Evolutionary conservation across 1,139 yeast genomes (phyloP), one percentile per base, ranked within the genome.

Genomic region (Hanseniaspora sp.): DNA sequence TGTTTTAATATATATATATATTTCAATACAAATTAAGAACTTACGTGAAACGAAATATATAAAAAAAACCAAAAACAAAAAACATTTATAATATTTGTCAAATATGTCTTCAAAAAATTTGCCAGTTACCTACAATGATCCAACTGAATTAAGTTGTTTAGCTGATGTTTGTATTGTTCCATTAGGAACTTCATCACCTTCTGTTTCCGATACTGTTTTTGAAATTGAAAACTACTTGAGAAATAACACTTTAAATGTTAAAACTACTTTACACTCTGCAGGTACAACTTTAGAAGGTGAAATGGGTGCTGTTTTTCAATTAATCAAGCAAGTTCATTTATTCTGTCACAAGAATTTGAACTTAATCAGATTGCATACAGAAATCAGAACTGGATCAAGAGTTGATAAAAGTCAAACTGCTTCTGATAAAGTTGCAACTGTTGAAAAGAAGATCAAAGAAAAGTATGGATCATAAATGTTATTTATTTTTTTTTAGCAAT

Each of bases 271-370:
- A 59, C 95, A 87, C 68, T 82, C 92, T 59, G 95, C 95, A 1
- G 95, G 95, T 6, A 86, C 95, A 9, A 86, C 95, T 5, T 83
- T 86, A 62, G 77, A 84, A 62, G 96, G 96, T 0, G 88, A 88
- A n/a, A 87, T 95, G 95, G 79, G 80, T 63, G 86, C 83, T 55
- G 95, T 87, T 1, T 83, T 82, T 79, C 78, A 74, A 34, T 70
- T 85, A 55, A 83, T 87, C 61, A 95, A 95, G n/a, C 76, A 78
- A 60, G 71, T 86, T 62, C 96, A 87, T 62, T 81, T 82, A 62
- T 71, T 72, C 52, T 76, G 86, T 51, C 96, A 87, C 63, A 71
- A 70, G 6, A 42, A 39, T 38, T 68, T 73, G 61, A 95, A 94
- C 1, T 79, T 84, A 15, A 75, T 82, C 13, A 74, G 96, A 63